These are phyloP conservation scores for Solanum medicagineum DNA, from an alignment of 257 asterid genomes.

Conservation along the genomic window DNA sequence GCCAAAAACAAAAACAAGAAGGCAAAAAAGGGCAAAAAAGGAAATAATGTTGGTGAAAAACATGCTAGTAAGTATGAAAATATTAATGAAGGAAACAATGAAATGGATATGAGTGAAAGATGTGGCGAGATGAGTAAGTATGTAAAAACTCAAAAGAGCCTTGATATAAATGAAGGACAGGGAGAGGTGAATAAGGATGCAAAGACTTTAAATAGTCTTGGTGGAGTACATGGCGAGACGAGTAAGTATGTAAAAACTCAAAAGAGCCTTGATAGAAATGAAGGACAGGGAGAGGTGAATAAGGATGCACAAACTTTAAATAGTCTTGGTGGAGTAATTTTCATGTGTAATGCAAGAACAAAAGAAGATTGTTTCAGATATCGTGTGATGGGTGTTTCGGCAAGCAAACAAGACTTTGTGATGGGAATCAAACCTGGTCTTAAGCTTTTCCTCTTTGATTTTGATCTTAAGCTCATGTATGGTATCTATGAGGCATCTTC, in stretches of 20 bases:
- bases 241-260: conserved; percentile 13
- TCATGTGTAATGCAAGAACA: conserved; percentile 86
- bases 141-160: conserved; percentile 13
- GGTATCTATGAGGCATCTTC: conserved; percentile 84
- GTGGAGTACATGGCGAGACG: not conserved
- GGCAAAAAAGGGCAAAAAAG: conserved; percentile 11
- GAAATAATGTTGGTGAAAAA: not conserved
- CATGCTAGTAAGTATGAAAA: not conserved
- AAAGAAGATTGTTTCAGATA: conserved; percentile 82
- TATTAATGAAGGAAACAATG: not conserved
- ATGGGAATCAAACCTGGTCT: conserved; percentile 68
- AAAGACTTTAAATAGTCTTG: conserved; percentile 15
- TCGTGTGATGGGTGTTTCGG: conserved; percentile 70
- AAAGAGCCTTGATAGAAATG: conserved; percentile 19
- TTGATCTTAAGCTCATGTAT: conserved; percentile 78
- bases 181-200: not conserved
- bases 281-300: not conserved
- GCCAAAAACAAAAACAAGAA: conserved; percentile 14
- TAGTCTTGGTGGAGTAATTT: conserved; percentile 66
- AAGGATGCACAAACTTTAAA: conserved; percentile 14
- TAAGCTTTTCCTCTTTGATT: conserved; percentile 73
- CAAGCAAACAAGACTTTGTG: conserved; percentile 48
- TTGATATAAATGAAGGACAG: conserved; percentile 15
- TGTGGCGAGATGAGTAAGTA: not conserved
- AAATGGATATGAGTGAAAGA: not conserved